phyloP scores from a whole-genome alignment of 73 alveolate genomes.

The Uronychia setigera region DNA sequence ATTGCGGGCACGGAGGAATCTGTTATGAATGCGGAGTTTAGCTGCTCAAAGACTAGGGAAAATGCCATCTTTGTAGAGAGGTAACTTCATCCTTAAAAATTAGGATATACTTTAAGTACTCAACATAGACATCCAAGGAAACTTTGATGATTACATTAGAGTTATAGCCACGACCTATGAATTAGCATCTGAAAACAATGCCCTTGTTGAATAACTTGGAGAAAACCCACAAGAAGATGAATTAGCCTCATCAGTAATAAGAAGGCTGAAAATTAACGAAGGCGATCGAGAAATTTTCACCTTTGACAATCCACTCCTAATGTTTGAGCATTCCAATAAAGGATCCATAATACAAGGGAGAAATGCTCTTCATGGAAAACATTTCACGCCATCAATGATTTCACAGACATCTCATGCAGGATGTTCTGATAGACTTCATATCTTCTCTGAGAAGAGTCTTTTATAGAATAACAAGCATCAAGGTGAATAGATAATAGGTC shows the following conservation, averaged over 20 bases:
- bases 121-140: constrained; percentile 40
- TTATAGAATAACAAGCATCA: too few species aligned
- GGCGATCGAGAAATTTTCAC: background rate
- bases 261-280: background rate
- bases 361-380: background rate
- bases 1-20: constrained; percentile 81
- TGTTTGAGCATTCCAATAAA: background rate
- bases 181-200: background rate
- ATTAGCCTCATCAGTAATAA: background rate
- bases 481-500: too few species aligned
- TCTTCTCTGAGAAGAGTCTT: background rate
- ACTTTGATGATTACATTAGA: constrained; percentile 32
- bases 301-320: background rate
- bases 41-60: constrained; percentile 2
- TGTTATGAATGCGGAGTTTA: constrained; percentile 69
- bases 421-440: background rate
- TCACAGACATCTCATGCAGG: background rate
- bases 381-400: background rate
- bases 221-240: background rate
- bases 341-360: background rate
- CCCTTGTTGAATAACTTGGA: background rate
- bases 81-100: background rate
- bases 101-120: constrained; percentile 28
- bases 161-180: constrained; percentile 11
- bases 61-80: constrained; percentile 58